A percentile compares a stretch with the other conserved stretches of the same genome.
phyloP scores from a whole-genome alignment of 2,329 filamentous ascomycete genomes.

The Curvularia sp. region DNA sequence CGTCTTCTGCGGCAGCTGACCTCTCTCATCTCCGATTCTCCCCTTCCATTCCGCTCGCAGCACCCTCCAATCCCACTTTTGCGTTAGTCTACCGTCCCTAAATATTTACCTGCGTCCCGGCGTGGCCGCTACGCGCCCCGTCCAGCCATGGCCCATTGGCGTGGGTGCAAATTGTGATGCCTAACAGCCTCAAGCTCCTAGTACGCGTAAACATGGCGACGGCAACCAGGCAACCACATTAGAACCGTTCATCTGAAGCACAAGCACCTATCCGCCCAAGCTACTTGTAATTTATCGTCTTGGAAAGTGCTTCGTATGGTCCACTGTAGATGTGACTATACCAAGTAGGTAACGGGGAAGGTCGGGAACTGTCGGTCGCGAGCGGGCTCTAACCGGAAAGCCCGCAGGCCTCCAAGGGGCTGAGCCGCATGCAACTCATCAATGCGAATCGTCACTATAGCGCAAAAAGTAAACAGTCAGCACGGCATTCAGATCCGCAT shows the following conservation, averaged over 20 bases:
- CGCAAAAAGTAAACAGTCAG: constrained; percentile 28
- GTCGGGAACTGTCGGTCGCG: constrained; percentile 25
- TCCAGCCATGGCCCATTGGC: constrained; percentile 35
- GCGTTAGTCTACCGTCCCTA: constrained; percentile 25
- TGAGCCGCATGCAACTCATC: constrained; percentile 27
- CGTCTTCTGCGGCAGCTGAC: constrained; percentile 44
- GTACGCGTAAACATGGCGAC: constrained; percentile 1
- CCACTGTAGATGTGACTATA: constrained; percentile 9
- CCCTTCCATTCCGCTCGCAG: constrained; percentile 34
- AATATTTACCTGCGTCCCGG: constrained; percentile 25
- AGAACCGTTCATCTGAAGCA: constrained; percentile 13
- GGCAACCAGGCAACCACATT: constrained; percentile 22
- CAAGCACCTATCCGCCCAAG: neutral
- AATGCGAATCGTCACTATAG: constrained; percentile 33
- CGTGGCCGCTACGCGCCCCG: constrained; percentile 30
- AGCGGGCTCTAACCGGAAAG: constrained; percentile 23
- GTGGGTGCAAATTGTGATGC: constrained; percentile 39
- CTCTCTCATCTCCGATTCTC: constrained; percentile 34
- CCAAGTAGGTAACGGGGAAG: constrained; percentile 7
- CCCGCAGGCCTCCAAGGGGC: constrained; percentile 28
- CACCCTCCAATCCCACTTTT: constrained; percentile 35
- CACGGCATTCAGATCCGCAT: constrained; percentile 33
- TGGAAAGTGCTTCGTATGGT: constrained; percentile 5
- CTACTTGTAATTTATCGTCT: constrained; percentile 7
- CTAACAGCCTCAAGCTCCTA: constrained; percentile 34